These are phyloP conservation scores for Camelina sativa DNA, from an alignment of 345 rosid species.

Conservation along the genomic window DNA sequence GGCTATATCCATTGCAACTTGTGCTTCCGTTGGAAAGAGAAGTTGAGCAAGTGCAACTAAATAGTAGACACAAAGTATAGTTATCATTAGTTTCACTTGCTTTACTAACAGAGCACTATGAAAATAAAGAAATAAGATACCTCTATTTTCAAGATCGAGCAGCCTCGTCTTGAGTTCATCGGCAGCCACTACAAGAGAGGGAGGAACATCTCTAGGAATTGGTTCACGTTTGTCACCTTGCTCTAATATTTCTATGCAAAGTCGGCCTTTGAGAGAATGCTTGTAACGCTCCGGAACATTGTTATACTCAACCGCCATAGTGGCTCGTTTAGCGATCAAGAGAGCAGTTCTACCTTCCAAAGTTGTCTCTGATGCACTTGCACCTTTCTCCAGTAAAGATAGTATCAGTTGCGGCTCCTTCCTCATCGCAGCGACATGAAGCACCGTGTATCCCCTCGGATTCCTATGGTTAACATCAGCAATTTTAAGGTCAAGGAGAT, in stretches of 20 bases:
- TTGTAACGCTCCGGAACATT: conserved; percentile 51
- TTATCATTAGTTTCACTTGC: conserved; percentile 22
- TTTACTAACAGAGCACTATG: not conserved
- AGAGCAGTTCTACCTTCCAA: conserved; percentile 81
- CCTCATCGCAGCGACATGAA: conserved; percentile 83
- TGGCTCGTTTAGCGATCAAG: conserved; percentile 66
- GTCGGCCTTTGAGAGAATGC: conserved; percentile 54
- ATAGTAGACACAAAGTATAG: not conserved
- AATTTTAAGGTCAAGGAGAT: conserved; percentile 64
- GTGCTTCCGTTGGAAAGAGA: conserved; percentile 84
- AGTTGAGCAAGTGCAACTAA: conserved; percentile 77
- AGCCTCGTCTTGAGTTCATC: conserved; percentile 61
- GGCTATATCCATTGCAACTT: conserved; percentile 75
- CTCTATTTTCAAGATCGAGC: conserved; percentile 80
- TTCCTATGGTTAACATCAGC: conserved; percentile 73
- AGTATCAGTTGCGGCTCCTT: conserved; percentile 74
- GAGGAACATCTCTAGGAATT: conserved; percentile 58
- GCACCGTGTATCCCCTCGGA: conserved; percentile 74
- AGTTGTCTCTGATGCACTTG: conserved; percentile 60
- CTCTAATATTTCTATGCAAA: conserved; percentile 79
- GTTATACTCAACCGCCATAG: conserved; percentile 63
- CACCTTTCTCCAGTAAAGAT: conserved; percentile 73
- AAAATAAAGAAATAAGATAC: conserved; percentile 43
- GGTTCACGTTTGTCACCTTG: conserved; percentile 66
- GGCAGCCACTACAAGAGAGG: conserved; percentile 65